These are phyloP conservation scores for Saturnispora sanitii DNA, from an alignment of 805 yeast species.

Conservation along the genomic window DNA sequence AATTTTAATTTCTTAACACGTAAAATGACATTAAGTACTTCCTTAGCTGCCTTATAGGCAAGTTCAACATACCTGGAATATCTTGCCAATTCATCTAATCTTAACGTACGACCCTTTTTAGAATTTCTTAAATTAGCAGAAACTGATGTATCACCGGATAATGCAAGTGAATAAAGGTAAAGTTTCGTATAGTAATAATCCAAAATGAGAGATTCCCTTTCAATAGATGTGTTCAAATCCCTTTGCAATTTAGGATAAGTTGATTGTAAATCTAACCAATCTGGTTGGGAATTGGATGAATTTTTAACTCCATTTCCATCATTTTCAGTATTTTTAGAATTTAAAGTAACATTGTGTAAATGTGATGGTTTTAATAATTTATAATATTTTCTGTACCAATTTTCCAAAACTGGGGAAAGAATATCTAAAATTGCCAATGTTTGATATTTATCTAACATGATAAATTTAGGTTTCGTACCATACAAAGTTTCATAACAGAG, in stretches of 20 bases:
- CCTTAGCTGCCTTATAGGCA: conserved; percentile 80
- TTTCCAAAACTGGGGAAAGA: conserved; percentile 64
- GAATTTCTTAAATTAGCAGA: conserved; percentile 25
- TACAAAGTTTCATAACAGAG: conserved; percentile 80
- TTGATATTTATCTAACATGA: conserved; percentile 46
- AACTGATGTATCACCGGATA: conserved; percentile 37
- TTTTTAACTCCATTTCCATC: not conserved
- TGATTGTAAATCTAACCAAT: conserved; percentile 19
- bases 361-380: conserved; percentile 42
- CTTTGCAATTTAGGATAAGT: conserved; percentile 28
- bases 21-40: conserved; percentile 59
- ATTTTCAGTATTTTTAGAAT: conserved; percentile 2
- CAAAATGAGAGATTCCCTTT: conserved; percentile 61
- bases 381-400: conserved; percentile 64
- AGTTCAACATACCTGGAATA: conserved; percentile 70
- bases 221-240: conserved; percentile 38
- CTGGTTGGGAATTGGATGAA: conserved; percentile 5
- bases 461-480: conserved; percentile 48
- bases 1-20: conserved; percentile 56
- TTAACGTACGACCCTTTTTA: conserved; percentile 29
- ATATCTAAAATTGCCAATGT: conserved; percentile 63
- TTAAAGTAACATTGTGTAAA: conserved; percentile 24
- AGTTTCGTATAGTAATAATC: conserved; percentile 80
- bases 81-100: conserved; percentile 59
- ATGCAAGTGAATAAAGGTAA: conserved; percentile 75